phyloP scores from a whole-genome alignment of 2,329 filamentous ascomycete species.

The Botrytis galanthina region DNA sequence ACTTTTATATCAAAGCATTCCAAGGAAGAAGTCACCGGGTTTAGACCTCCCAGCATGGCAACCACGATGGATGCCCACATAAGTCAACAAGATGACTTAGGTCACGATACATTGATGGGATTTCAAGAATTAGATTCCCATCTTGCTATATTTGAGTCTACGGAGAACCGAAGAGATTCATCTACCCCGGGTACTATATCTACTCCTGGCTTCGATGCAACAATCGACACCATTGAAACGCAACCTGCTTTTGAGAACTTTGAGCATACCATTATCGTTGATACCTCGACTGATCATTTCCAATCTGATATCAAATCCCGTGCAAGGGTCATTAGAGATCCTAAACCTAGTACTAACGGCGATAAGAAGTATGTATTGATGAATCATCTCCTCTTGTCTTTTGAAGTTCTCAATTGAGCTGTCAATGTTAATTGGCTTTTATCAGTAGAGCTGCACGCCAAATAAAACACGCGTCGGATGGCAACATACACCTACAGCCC shows the following conservation, averaged over 20 bases:
- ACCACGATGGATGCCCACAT: constrained; percentile 38
- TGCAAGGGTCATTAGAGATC: constrained; percentile 24
- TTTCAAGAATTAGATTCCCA: constrained; percentile 41
- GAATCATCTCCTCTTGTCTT: constrained; percentile 19
- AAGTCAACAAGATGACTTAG: constrained; percentile 31
- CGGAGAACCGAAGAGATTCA: constrained; percentile 32
- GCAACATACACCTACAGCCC: constrained; percentile 35
- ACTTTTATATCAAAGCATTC: constrained; percentile 38
- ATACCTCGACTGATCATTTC: constrained; percentile 27
- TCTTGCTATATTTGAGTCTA: constrained; percentile 39
- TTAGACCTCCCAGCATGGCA: constrained; percentile 39
- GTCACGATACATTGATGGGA: constrained; percentile 40
- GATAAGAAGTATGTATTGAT: constrained; percentile 34
- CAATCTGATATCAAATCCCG: constrained; percentile 24
- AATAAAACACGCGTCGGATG: constrained; percentile 30
- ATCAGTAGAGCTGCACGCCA: constrained; percentile 30
- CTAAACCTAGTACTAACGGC: constrained; percentile 26
- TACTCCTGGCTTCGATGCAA: constrained; percentile 32
- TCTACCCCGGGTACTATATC: constrained; percentile 36
- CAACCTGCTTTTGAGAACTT: constrained; percentile 25
- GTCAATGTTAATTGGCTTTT: constrained; percentile 29
- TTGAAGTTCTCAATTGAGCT: neutral
- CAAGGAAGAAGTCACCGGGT: constrained; percentile 38
- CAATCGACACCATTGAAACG: constrained; percentile 27
- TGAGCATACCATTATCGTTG: constrained; percentile 34